phyloP scores from a whole-genome alignment of 2,329 filamentous ascomycete species.

The Pyrenochaeta sp. region DNA sequence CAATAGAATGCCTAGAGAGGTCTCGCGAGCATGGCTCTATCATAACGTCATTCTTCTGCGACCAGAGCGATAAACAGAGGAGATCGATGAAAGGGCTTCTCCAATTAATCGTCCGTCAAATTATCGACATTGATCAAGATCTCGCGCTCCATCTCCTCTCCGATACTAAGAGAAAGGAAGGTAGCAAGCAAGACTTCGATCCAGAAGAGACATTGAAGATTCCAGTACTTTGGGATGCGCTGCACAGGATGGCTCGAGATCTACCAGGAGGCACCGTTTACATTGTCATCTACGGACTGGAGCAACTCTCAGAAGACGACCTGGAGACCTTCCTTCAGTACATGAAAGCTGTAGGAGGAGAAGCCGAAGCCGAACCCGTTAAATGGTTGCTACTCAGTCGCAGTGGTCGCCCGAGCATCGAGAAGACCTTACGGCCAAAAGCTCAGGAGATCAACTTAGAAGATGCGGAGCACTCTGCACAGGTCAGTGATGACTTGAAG shows the following conservation, averaged over 20 bases:
- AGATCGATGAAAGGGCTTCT: slow-evolving; percentile 20
- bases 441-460: slow-evolving; percentile 26
- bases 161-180: slow-evolving; percentile 24
- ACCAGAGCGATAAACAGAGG: slow-evolving; percentile 27
- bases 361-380: slow-evolving; percentile 10
- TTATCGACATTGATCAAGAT: slow-evolving; percentile 26
- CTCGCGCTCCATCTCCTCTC: slow-evolving; percentile 27
- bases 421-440: slow-evolving; percentile 18
- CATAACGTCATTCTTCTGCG: slow-evolving; percentile 31
- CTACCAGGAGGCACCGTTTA: slow-evolving; percentile 17
- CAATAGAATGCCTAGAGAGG: slow-evolving; percentile 19
- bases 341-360: slow-evolving; percentile 8
- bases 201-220: slow-evolving; percentile 19
- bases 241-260: slow-evolving; percentile 23
- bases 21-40: slow-evolving; percentile 9
- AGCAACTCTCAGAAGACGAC: slow-evolving; percentile 29
- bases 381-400: slow-evolving; percentile 30
- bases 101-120: slow-evolving; percentile 25
- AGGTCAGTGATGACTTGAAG: slow-evolving; percentile 25
- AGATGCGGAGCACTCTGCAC: slow-evolving; percentile 19
- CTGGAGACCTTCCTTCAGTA: slow-evolving; percentile 20
- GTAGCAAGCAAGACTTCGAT: slow-evolving; percentile 25
- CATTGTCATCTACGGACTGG: slow-evolving; percentile 26
- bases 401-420: slow-evolving; percentile 27
- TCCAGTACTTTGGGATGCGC: slow-evolving; percentile 24